A percentile compares a stretch with the other conserved stretches of the same genome.
Conservation (phyloP, 2,329 filamentous ascomycete species). For the Sarocladiaceae sp. region DNA sequence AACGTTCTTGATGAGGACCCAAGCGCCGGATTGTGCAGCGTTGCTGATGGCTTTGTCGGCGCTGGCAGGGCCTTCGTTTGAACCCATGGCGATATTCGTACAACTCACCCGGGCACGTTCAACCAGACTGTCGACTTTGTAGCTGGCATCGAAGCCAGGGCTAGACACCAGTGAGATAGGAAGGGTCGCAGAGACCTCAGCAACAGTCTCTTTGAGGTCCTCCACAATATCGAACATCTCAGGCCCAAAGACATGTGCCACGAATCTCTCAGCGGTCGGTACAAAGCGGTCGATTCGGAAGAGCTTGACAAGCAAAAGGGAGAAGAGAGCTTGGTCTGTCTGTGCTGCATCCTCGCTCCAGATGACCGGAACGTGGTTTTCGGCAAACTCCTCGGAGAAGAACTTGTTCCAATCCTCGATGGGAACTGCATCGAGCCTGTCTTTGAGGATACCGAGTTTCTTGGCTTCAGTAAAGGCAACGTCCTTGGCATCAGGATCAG, state of each 20-base stretch:
- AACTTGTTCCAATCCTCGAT: slow-evolving; percentile 74
- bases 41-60: slow-evolving; percentile 95
- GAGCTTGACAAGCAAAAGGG: slow-evolving; percentile 87
- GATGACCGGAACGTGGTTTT: slow-evolving; percentile 73
- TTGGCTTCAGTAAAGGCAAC: slow-evolving; percentile 65
- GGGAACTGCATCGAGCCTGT: slow-evolving; percentile 60
- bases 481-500: slow-evolving; percentile 57
- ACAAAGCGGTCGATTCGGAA: slow-evolving; percentile 96
- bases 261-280: slow-evolving; percentile 87
- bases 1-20: slow-evolving; percentile 99
- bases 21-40: slow-evolving; percentile 85
- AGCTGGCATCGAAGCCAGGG: slow-evolving; percentile 95
- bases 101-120: slow-evolving; percentile 78
- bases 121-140: slow-evolving; percentile 96
- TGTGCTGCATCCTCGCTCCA: slow-evolving; percentile 62
- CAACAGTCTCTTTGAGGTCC: slow-evolving; percentile 80
- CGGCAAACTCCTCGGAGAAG: slow-evolving; percentile 79
- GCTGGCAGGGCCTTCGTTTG: slow-evolving; percentile 85
- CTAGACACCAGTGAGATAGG: slow-evolving; percentile 92
- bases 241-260: slow-evolving; percentile 77
- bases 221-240: slow-evolving; percentile 79
- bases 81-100: slow-evolving; percentile 98
- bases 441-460: slow-evolving; percentile 69
- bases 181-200: slow-evolving; percentile 76
- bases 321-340: slow-evolving; percentile 73